Base-by-base conservation (phyloP, 306 rosid species). In the Gleditsia sinensis region DNA sequence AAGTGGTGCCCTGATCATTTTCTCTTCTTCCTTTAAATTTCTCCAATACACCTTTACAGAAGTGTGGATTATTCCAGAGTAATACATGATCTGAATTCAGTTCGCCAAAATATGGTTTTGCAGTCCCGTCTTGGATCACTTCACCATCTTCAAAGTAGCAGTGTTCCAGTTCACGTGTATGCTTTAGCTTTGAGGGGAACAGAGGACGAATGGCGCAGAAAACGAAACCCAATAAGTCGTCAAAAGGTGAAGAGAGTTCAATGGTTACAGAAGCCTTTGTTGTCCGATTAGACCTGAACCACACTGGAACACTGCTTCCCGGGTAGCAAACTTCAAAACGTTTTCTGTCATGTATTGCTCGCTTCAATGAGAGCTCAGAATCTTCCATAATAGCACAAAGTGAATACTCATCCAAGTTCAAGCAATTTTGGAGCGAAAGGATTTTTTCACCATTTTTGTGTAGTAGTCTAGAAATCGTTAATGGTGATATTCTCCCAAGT, bases 61-160 rank as follows among this genome's bases (percentile, higher is more conserved):
- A 2, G 1, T 6, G 6, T 30, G 40, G 63, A 27, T 14, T 0
- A 13, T 14, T 14, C 10, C 4, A 0, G 2, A 28, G 5, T 3
- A 25, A 71, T 63, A 81, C 78, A 81, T 81, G 74, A 56, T 76
- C 75, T 0, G 32, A 30, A 3, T n/a, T 45, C 32, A 57, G 43
- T 21, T 43, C 11, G 9, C n/a, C 24, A 56, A 28, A 28, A 0
- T 9, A 55, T 17, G 3, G 12, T n/a, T n/a, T 19, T 25, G 21
- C n/a, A 55, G 2, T 9, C 55, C 10, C 7, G 9, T 0, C 13
- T 14, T 9, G 0, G n/a, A n/a, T 37, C 49, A 37, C 61, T 50
- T 1, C 16, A 32, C 61, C 73, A 2, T 58, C 62, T 53, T 50
- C 45, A 13, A 59, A 67, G 56, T 23, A 4, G 69, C 77, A 61